Evolutionary conservation across 352 stramenopile species (phyloP), one percentile per base, ranked within the genome.

Genomic region (Phytophthora multivora): DNA sequence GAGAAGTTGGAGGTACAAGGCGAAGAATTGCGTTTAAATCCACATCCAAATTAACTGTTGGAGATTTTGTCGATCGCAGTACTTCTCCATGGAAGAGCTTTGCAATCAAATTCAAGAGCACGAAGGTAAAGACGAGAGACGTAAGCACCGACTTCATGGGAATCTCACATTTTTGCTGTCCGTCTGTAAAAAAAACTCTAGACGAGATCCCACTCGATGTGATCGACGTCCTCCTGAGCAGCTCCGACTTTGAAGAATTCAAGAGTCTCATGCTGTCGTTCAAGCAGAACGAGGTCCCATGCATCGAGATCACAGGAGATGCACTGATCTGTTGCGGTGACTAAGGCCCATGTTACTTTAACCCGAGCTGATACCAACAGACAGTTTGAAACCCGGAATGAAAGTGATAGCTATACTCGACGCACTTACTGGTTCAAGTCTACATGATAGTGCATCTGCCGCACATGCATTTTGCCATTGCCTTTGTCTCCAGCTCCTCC

Each of bases 211-310:
- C 83, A 2, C 53, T 82, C 5, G 86, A 92, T 57, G 85, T 93
- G 26, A 87, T 91, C 52, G 86, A 93, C 58, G 79, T 93, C 18
- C 63, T 95, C 16, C 57, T 91, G 59, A 93, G 84, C 63, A 91
- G 76, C 66, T 89, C 80, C 13, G 80, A 92, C 52, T 95, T 95
- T 73, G 86, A 95, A 59, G 86, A 95, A 49, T 95, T 95, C 66
- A 93, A 93, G 73, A 86, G 62, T 38, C 78, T 95, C 21, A 93
- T 95, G 84, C 68, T 95, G 15, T 93, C 83, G 21, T 93, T 87
- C 67, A 95, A 93, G 64, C 83, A 91, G 41, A 92, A 95, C 51
- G 81, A 95, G 39, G 80, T 70, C 10, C 79, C 83, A 1, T 81
- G 73, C 51, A 92, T 95, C 51, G 79, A 95, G 58, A 91, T 91